Evolutionary conservation across 2,329 filamentous ascomycete genomes (phyloP).

Genomic region (Fusarium dimerum): DNA sequence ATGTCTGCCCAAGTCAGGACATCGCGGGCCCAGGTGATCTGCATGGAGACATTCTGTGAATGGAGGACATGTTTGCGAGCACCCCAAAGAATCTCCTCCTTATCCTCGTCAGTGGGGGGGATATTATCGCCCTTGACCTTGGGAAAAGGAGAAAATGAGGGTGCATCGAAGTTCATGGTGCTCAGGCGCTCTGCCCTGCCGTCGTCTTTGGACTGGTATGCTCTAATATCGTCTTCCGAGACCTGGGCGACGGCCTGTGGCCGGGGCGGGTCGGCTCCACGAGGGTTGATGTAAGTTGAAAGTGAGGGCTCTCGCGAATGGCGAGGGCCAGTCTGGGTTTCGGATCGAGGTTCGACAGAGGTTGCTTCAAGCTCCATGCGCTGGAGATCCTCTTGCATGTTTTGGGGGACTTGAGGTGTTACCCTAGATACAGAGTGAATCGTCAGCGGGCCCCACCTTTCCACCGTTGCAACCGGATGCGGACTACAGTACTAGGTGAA

Average conservation of each 20-base stretch:
- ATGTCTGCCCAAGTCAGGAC: constrained; percentile 87
- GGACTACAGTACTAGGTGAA: constrained; percentile 1
- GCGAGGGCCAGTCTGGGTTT: constrained; percentile 33
- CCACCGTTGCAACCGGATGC: constrained; percentile 29
- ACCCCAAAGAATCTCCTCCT: constrained; percentile 85
- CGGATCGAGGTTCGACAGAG: constrained; percentile 41
- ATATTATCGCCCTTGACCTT: constrained; percentile 85
- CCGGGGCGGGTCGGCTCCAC: constrained; percentile 30
- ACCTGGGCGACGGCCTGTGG: constrained; percentile 35
- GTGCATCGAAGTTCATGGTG: constrained; percentile 56
- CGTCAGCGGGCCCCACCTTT: constrained; percentile 42
- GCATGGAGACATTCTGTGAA: constrained; percentile 93
- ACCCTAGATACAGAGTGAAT: constrained; percentile 59
- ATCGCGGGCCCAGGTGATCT: constrained; percentile 95
- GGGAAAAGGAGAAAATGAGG: constrained; percentile 90
- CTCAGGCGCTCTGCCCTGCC: constrained; percentile 38
- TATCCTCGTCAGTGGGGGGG: constrained; percentile 90
- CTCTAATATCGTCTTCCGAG: constrained; percentile 39
- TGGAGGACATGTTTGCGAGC: constrained; percentile 82
- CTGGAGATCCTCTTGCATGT: constrained; percentile 93
- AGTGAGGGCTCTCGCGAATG: constrained; percentile 47
- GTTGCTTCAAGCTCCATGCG: constrained; percentile 83
- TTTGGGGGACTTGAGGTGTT: constrained; percentile 93
- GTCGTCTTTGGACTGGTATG: constrained; percentile 41
- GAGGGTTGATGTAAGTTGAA: constrained; percentile 40